phyloP scores from a whole-genome alignment of 2,329 filamentous ascomycete genomes.

The Colletotrichum sp. region DNA sequence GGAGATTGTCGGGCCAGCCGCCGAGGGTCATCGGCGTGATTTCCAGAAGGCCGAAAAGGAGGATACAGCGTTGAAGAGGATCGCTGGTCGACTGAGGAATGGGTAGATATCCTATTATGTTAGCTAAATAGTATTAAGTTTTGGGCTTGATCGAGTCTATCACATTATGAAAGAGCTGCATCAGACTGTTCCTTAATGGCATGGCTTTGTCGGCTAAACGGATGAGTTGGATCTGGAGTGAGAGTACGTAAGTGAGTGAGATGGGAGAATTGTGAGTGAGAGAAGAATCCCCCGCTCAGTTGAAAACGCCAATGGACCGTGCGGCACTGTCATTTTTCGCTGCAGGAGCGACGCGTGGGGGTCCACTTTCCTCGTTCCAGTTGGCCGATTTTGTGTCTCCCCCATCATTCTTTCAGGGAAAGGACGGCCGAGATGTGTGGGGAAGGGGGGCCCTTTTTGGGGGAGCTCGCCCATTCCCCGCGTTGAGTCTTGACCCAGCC shows the following conservation, averaged over 20 bases:
- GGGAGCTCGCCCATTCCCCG: background rate
- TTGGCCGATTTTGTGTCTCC: background rate
- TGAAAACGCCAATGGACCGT: background rate
- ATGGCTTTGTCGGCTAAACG: background rate
- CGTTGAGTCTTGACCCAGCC: background rate
- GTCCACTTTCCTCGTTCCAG: background rate
- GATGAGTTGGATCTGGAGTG: background rate
- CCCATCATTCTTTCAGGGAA: background rate
- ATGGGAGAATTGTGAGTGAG: background rate
- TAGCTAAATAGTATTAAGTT: fast-evolving
- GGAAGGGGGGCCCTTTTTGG: slow-evolving; percentile 4
- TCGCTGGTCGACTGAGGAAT: background rate
- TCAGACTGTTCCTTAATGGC: background rate
- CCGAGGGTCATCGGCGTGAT: background rate
- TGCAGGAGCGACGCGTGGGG: background rate
- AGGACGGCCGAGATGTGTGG: background rate
- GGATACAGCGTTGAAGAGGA: background rate
- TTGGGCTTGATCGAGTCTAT: too few relatives aligned
- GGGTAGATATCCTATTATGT: background rate
- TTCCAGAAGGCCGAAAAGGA: background rate
- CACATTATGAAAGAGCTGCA: background rate
- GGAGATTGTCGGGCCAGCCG: background rate
- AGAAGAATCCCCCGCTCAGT: background rate
- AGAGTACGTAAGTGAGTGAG: background rate
- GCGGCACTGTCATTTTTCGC: background rate